Conservation (phyloP, 2,329 filamentous ascomycete species). For the Aureobasidium sp. region DNA sequence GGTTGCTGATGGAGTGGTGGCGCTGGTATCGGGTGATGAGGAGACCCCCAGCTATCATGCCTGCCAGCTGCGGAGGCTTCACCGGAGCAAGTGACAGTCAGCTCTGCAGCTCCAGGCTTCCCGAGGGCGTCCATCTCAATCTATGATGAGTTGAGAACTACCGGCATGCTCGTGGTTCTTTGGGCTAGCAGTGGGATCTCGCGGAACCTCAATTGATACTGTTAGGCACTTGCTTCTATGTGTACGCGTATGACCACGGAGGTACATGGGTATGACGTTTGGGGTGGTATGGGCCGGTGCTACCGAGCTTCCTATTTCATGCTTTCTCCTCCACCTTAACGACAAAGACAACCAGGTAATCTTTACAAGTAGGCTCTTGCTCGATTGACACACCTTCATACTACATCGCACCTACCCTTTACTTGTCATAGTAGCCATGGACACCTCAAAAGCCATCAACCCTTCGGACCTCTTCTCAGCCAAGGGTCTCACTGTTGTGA, state of each 20-base stretch:
- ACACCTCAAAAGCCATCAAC: slow-evolving; percentile 26
- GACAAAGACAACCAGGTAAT: background rate
- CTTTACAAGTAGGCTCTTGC: background rate
- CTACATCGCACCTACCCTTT: background rate
- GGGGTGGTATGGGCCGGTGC: background rate
- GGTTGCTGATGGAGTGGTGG: too few species aligned
- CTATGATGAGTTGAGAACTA: background rate
- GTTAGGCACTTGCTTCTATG: background rate
- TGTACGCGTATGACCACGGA: too few species aligned
- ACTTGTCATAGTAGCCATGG: slow-evolving; percentile 20
- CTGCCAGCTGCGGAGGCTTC: background rate
- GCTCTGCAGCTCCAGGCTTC: background rate
- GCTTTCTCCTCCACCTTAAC: background rate
- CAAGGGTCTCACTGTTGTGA: slow-evolving; percentile 31
- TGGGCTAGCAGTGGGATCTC: background rate
- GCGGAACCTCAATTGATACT: background rate
- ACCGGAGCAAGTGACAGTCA: background rate
- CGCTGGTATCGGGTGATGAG: too few species aligned
- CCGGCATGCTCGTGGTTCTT: background rate
- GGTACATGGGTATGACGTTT: background rate
- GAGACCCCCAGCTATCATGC: background rate
- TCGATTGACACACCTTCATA: background rate
- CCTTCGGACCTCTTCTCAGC: slow-evolving; percentile 31
- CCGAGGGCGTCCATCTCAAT: background rate
- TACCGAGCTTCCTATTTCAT: slow-evolving; percentile 9